These are phyloP conservation scores for Lasiodiplodia hormozganensis DNA, from an alignment of 2,329 filamentous ascomycete genomes.

Conservation along the genomic window DNA sequence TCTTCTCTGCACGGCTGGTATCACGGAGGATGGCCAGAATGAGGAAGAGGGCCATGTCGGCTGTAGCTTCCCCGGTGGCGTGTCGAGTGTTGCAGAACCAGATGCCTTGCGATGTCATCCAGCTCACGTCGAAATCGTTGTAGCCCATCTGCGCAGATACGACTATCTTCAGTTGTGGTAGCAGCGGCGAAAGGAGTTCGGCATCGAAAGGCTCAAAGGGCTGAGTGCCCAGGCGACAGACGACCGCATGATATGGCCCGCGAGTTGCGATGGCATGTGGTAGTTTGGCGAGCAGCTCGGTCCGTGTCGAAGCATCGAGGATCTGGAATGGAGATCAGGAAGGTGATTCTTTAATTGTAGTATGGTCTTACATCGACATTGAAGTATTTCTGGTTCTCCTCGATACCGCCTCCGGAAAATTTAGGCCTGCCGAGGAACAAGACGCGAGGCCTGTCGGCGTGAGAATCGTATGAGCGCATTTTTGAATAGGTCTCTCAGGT, in stretches of 20 bases:
- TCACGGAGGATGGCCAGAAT: constrained; percentile 57
- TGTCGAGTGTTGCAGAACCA: constrained; percentile 63
- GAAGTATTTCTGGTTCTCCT: constrained; percentile 12
- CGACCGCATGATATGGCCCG: constrained; percentile 19
- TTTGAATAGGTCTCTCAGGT: neutral
- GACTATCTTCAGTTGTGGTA: constrained; percentile 55
- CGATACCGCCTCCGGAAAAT: constrained; percentile 4
- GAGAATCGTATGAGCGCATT: constrained; percentile 3
- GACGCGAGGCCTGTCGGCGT: neutral
- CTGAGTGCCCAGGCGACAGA: constrained; percentile 54
- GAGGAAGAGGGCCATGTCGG: constrained; percentile 57
- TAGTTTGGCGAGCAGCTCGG: constrained; percentile 18
- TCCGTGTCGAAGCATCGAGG: constrained; percentile 10
- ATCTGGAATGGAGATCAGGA: neutral
- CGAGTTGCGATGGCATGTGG: neutral
- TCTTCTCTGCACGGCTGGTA: constrained; percentile 48
- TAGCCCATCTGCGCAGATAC: constrained; percentile 57
- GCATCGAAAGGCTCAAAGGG: constrained; percentile 59
- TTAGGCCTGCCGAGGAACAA: constrained; percentile 19
- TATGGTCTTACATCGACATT: constrained; percentile 7
- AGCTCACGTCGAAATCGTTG: constrained; percentile 56
- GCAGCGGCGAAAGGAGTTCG: constrained; percentile 50
- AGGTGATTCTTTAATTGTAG: neutral
- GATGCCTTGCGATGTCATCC: constrained; percentile 52
- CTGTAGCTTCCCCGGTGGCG: constrained; percentile 61